Evolutionary conservation across 2,329 filamentous ascomycete species (phyloP).

Genomic region (Xylaria arbuscula): DNA sequence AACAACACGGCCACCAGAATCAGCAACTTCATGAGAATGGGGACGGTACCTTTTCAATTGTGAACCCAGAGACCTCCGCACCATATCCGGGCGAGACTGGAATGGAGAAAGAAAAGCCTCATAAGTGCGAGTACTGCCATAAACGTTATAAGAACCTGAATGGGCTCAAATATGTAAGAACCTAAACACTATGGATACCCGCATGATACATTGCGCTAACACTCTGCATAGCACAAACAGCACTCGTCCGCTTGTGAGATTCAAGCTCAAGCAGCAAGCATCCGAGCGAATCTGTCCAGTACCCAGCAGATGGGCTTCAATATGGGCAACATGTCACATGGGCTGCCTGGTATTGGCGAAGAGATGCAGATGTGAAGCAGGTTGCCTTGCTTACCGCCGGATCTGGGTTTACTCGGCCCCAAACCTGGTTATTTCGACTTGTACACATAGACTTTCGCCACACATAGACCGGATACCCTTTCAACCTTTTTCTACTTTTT

Average conservation of each 20-base stretch:
- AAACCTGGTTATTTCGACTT: slow-evolving; percentile 39
- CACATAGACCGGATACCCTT: slow-evolving; percentile 51
- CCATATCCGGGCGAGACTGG: slow-evolving; percentile 95
- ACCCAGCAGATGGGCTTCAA: slow-evolving; percentile 47
- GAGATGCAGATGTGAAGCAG: slow-evolving; percentile 58
- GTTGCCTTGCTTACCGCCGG: slow-evolving; percentile 1
- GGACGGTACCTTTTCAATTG: slow-evolving; percentile 97
- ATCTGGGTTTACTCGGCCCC: slow-evolving; percentile 14
- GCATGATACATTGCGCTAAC: slow-evolving; percentile 44
- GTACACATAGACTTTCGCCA: slow-evolving; percentile 45
- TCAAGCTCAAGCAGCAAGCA: slow-evolving; percentile 69
- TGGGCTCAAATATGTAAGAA: slow-evolving; percentile 88
- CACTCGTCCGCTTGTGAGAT: slow-evolving; percentile 92
- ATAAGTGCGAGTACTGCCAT: slow-evolving; percentile 95
- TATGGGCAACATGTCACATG: slow-evolving; percentile 48
- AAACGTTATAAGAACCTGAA: slow-evolving; percentile 99
- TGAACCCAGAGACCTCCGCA: slow-evolving; percentile 92
- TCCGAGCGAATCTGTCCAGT: slow-evolving; percentile 52
- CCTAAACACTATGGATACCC: background rate
- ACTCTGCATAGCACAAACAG: slow-evolving; percentile 69
- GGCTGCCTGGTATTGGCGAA: slow-evolving; percentile 66
- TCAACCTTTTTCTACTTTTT: slow-evolving; percentile 37
- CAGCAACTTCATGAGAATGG: slow-evolving; percentile 97
- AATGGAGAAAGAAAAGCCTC: slow-evolving; percentile 99
- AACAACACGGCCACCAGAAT: slow-evolving; percentile 91